Evolutionary conservation across 129 eudicot genomes (phyloP), one percentile per base, ranked within the genome.

Genomic region (Ambrosia artemisiifolia): DNA sequence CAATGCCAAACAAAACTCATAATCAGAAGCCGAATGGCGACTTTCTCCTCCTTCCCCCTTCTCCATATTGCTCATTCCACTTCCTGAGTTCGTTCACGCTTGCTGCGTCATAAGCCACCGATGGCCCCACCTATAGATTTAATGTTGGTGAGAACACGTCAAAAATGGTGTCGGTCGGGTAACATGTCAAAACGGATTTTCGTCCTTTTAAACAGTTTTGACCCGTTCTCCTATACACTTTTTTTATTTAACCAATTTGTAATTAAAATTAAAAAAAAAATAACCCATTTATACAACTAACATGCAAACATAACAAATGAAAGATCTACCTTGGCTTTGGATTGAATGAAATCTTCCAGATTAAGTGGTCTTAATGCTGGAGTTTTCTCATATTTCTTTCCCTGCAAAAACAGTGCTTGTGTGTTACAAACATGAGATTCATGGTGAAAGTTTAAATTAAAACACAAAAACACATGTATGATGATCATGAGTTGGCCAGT

Each of bases 51-150:
- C 93, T 94, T 81, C 97, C 99, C 18, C 99, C 99, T 85, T 90
- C 97, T 32, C 99, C 99, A 20, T 90, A 94, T 55, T 88, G 99
- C 14, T 94, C 99, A 62, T 94, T 94, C 99, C 99, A 94, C 83
- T 94, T 90, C 60, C 99, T 77, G 73, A 94, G 82, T 83, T 94
- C 97, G 51, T 90, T 90, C 99, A 90, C 88, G 83, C 97, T 90
- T 28, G 96, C 72, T 14, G 99, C 97, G 66, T 94, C 97, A 49
- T 83, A 88, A 24, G 97, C 91, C 54, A 94, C 97, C 5, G 99
- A 90, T 20, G 99, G 93, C 48, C 96, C 99, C 62, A 94, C 99
- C 99, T 94, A 72, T 7, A 73, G 5, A 60, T 33, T 46, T 7
- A 33, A 47, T 59, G 19, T 44, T 10, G n/a, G 42, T 13, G 19